Evolutionary conservation across 768 basidiomycete genomes (phyloP), one percentile per base, ranked within the genome.

Genomic region (Lentinula raphanica): DNA sequence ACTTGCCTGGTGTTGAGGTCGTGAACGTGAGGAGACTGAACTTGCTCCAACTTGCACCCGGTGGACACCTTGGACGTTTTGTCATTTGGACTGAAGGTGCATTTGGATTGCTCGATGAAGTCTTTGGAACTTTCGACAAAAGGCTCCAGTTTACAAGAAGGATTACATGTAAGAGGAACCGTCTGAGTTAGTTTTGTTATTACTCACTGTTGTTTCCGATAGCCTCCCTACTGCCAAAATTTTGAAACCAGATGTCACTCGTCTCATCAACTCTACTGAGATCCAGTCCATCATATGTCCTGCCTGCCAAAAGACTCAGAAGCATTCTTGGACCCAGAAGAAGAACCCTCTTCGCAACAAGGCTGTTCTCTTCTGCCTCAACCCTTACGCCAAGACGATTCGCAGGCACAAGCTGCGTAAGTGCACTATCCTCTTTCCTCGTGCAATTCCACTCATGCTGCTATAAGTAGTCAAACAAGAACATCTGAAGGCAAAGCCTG

Each of bases 81-180:
- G 81, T 98, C 72, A 96, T 99, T 82, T 99, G 97, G 97, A 98
- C 97, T 61, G 90, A 96, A 78, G 82, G 82, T 67, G 97, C 97
- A 27, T 97, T 98, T 72, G 81, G 76, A 54, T 85, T 91, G 63
- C 90, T 99, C 57, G 97, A 98, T 72, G 88, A 93, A 65, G 86
- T 98, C 63, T 99, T 90, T 73, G 97, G 96, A 56, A 98, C 95
- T 65, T 91, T 88, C 68, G 93, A 97, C 68, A 94, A n/a, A n/a
- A 87, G 79, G 81, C 79, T n/a, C 83, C 94, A 13, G 68, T 78
- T 61, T 79, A 81, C 82, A 97, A 97, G 86, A 93, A 91, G 77
- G 87, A 92, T 68, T 95, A 93, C 76, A 56, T 88, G 91, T 90
- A 64, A 17, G 86, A 75, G 12, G 17, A 53, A 61, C 27, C 21